phyloP scores from a whole-genome alignment of 768 basidiomycete genomes.

The Saitozyma sp. region DNA sequence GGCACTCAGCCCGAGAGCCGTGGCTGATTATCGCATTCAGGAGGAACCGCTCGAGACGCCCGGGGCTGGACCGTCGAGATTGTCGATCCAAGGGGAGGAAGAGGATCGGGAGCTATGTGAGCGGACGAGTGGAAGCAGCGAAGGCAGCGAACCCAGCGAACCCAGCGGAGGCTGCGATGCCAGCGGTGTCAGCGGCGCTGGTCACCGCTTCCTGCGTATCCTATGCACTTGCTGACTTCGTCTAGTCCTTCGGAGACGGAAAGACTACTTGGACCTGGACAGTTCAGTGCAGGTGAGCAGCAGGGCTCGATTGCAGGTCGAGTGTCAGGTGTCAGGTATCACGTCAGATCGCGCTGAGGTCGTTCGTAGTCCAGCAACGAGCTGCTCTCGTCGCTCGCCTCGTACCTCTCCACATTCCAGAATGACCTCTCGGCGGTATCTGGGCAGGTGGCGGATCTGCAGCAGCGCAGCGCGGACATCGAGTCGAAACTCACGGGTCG shows the following conservation, averaged over 20 bases:
- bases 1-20: too few relatives aligned
- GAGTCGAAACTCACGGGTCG: conserved; percentile 81
- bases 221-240: background rate
- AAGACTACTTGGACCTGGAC: conserved; percentile 42
- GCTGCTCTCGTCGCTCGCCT: conserved; percentile 81
- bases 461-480: conserved; percentile 84
- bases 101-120: conserved; percentile 23
- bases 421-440: conserved; percentile 91
- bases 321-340: background rate
- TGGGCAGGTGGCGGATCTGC: conserved; percentile 91
- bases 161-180: background rate
- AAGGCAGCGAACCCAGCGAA: background rate
- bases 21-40: too few relatives aligned
- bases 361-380: conserved; percentile 75
- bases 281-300: conserved; percentile 36
- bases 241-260: conserved; percentile 24
- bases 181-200: background rate
- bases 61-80: conserved; percentile 37
- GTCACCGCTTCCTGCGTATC: background rate
- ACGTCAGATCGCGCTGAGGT: background rate
- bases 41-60: conserved; percentile 24
- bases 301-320: background rate
- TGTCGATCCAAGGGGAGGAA: conserved; percentile 18
- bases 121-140: background rate
- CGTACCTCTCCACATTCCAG: conserved; percentile 93